Evolutionary conservation across 129 eudicot genomes (phyloP).

Genomic region (Heracleum sosnowskyi): DNA sequence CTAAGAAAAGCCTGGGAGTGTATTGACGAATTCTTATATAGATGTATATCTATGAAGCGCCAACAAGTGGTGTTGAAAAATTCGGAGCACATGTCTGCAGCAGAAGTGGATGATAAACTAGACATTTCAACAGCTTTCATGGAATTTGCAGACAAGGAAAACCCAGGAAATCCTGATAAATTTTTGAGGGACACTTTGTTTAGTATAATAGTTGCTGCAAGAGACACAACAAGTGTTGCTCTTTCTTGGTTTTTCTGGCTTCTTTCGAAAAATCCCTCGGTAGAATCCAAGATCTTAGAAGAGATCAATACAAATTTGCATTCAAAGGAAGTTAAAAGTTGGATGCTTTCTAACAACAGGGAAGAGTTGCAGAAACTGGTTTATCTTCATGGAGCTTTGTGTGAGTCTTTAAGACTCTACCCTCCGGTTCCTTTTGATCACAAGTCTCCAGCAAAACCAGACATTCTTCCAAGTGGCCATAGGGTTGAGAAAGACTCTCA

Average conservation of each 20-base stretch:
- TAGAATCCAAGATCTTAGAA: neutral
- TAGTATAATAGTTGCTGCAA: neutral
- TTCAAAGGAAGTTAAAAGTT: too few relatives aligned
- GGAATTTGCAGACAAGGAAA: too few relatives aligned
- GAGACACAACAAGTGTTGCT: neutral
- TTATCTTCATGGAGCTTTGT: slow-evolving; percentile 10
- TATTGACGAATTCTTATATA: slow-evolving; percentile 33
- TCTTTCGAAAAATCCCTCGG: neutral
- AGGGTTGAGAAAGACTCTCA: neutral
- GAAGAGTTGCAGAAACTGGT: neutral
- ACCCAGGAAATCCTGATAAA: too few relatives aligned
- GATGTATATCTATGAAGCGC: too few relatives aligned
- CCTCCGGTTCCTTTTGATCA: slow-evolving; percentile 4
- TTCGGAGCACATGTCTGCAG: too few relatives aligned
- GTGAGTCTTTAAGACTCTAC: slow-evolving; percentile 9
- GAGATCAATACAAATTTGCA: neutral
- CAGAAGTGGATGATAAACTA: too few relatives aligned
- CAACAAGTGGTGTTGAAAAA: too few relatives aligned
- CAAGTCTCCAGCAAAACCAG: neutral
- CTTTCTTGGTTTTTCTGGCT: neutral
- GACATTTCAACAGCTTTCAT: too few relatives aligned
- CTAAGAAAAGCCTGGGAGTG: slow-evolving; percentile 21
- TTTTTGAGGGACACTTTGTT: too few relatives aligned
- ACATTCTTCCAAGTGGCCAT: slow-evolving; percentile 8
- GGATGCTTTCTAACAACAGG: neutral